These are phyloP conservation scores for Cicer yamashitae DNA, from an alignment of 306 rosid species.

Conservation along the genomic window DNA sequence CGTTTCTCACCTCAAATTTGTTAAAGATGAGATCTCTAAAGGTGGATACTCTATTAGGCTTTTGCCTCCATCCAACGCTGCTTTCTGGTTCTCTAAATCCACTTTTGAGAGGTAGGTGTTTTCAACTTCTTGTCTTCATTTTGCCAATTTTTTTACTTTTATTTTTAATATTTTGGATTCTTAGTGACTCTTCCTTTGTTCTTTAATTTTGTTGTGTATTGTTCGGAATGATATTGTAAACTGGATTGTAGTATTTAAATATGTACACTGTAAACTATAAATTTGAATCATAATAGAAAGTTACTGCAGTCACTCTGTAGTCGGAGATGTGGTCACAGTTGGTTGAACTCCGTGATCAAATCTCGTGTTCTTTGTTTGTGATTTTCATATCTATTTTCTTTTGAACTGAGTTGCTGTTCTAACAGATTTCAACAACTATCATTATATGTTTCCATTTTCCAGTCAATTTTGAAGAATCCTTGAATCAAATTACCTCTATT, in stretches of 20 bases:
- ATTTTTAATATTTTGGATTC: background rate
- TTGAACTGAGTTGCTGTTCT: no score
- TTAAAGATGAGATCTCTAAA: constrained; percentile 69
- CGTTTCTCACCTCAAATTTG: constrained; percentile 61
- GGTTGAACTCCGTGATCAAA: no score
- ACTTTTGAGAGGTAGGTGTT: constrained; percentile 63
- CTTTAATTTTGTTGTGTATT: background rate
- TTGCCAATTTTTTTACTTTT: background rate
- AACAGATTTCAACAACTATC: background rate
- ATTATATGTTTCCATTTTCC: background rate
- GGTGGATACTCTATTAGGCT: constrained; percentile 75
- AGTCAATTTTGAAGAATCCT: constrained; percentile 13
- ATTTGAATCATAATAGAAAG: no score
- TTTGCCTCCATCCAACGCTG: constrained; percentile 52
- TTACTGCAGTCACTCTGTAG: no score
- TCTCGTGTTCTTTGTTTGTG: no score
- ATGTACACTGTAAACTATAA: no score
- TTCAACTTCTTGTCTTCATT: background rate
- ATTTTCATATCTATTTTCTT: no score
- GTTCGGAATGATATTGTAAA: no score
- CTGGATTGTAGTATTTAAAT: no score
- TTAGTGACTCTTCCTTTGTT: constrained; percentile 32
- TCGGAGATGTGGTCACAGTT: no score
- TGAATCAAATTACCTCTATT: background rate
- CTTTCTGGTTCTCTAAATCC: constrained; percentile 65